These are phyloP conservation scores for Alternaria triticimaculans DNA, from an alignment of 2,329 filamentous ascomycete genomes.

Conservation along the genomic window DNA sequence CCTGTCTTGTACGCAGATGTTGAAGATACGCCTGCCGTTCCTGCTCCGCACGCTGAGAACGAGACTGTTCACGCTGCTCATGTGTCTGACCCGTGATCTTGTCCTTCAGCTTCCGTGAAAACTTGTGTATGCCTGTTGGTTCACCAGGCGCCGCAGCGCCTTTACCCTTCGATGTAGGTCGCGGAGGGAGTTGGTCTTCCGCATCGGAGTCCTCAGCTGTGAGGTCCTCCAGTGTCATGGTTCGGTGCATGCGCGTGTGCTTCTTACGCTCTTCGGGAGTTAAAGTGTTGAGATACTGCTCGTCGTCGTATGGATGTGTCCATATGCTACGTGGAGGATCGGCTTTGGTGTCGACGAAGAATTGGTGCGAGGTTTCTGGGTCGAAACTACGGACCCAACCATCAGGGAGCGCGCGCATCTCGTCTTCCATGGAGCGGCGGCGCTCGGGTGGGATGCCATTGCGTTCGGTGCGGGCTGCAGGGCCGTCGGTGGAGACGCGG, in stretches of 20 bases:
- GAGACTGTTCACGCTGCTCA: conserved; percentile 58
- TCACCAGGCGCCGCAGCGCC: conserved; percentile 9
- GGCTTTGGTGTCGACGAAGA: conserved; percentile 66
- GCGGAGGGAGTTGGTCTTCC: conserved; percentile 28
- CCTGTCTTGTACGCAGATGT: conserved; percentile 59
- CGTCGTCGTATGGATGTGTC: conserved; percentile 68
- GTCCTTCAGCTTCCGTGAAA: conserved; percentile 66
- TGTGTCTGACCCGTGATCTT: conserved; percentile 65
- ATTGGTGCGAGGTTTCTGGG: conserved; percentile 61
- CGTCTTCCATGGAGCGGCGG: conserved; percentile 68
- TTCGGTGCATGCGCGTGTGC: conserved; percentile 50
- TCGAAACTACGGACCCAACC: conserved; percentile 67
- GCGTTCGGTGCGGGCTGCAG: conserved; percentile 43
- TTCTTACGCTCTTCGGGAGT: conserved; percentile 57
- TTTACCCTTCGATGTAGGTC: conserved; percentile 14
- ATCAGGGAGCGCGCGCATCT: conserved; percentile 59
- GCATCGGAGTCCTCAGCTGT: conserved; percentile 52
- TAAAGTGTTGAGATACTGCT: conserved; percentile 59
- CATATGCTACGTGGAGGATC: conserved; percentile 65
- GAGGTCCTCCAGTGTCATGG: conserved; percentile 52
- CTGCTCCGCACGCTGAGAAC: conserved; percentile 55
- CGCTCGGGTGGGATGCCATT: conserved; percentile 62
- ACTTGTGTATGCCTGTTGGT: conserved; percentile 50
- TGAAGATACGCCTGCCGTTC: conserved; percentile 61
- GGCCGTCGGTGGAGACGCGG: conserved; percentile 42